Percentiles rank a stretch among this genome's conserved stretches.
These are phyloP conservation scores for Thermomyces lanuginosus DNA, from an alignment of 2,329 filamentous ascomycete species.

Conservation along the genomic window DNA sequence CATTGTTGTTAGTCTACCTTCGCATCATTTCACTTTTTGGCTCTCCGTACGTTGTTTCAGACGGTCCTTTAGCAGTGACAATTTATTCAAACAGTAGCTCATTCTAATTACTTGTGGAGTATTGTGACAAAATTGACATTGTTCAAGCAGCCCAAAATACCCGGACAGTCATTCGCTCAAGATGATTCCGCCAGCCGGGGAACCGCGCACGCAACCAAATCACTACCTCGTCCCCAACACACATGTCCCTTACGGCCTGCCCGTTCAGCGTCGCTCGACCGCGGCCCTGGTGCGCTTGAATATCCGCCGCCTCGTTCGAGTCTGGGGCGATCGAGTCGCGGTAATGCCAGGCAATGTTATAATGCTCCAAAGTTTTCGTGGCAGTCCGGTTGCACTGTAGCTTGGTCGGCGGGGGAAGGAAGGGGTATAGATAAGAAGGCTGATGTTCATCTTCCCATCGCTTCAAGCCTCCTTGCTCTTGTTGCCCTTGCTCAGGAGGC, in stretches of 20 bases:
- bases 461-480: constrained; percentile 6
- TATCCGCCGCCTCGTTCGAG: constrained; percentile 17
- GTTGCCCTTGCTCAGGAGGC: constrained; percentile 10
- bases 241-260: constrained; percentile 17
- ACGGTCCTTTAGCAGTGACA: background rate
- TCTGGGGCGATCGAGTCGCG: constrained; percentile 15
- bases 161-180: constrained; percentile 15
- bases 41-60: no score
- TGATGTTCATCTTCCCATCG: constrained; percentile 2
- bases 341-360: constrained; percentile 21
- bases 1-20: no score
- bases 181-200: constrained; percentile 20
- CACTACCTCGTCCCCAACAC: constrained; percentile 21
- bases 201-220: constrained; percentile 25
- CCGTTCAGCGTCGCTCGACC: constrained; percentile 22
- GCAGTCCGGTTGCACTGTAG: constrained; percentile 18
- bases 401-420: constrained; percentile 15
- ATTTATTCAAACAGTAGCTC: background rate
- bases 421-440: constrained; percentile 9
- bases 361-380: constrained; percentile 9
- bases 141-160: constrained; percentile 20
- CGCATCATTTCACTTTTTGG: no score
- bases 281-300: constrained; percentile 16
- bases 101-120: background rate
- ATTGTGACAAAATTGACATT: constrained; percentile 9